Base-by-base conservation (phyloP, 129 eudicot genomes). In the Silybum marianum region DNA sequence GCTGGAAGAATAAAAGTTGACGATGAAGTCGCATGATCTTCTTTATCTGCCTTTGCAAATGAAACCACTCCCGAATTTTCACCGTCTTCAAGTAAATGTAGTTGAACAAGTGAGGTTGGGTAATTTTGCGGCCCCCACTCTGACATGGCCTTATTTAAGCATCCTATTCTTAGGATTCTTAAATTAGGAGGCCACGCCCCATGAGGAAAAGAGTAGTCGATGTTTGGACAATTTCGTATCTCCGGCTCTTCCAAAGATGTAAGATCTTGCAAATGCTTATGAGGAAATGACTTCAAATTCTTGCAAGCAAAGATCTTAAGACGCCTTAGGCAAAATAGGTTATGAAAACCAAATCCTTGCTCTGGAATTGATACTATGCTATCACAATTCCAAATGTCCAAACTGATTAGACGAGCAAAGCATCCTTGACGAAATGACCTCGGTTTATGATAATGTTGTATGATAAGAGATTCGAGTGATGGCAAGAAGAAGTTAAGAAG, bases 281-380 rank as follows among this genome's bases (percentile, higher is more conserved):
- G n/a, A 46, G 85, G 76, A 48, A 82, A 82, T 34, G 85, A 75
- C 71, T 75, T 82, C 6, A 82, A 75, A 46, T 75, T 74, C 85
- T 48, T 68, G 71, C 81, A 82, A 9, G 16, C 0, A 0, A 0
- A 1, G 7, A 82, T 75, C 21, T 0, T 0, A 36, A 75, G 85
- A 8, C 16, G 2, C 69, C 60, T 75, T 58, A 82, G 69, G 85
- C 76, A 44, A 75, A 48, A n/a, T 36, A 21, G 9, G 10, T 76
- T 60, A 32, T 39, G 54, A 74, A 81, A 81, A 14, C 75, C 80
- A 14, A 65, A 81, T 32, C 75, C 85, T 2, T 34, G n/a, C 0
- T 24, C 62, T 34, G 84, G 84, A 74, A 82, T 82, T 60, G 80
- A 82, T 82, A 75, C 81, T 66, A 81, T 24, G 28, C 66, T 81